These are phyloP conservation scores for Fraxinus albicans DNA, from an alignment of 305 asterid genomes.

Conservation along the genomic window DNA sequence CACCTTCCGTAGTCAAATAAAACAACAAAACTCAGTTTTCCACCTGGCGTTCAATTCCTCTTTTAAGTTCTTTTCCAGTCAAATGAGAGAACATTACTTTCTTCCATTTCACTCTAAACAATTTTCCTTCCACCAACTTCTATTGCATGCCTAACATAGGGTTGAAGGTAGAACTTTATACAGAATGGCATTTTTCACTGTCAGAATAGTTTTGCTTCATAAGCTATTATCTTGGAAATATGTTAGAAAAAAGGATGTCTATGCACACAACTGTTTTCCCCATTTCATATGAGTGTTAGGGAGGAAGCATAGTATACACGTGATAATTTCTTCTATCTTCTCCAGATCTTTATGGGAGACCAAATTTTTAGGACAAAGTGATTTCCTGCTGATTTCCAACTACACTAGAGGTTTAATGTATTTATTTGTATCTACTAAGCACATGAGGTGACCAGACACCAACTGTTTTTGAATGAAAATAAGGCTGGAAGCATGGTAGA, in stretches of 20 bases:
- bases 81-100: not conserved
- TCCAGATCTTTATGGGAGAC: not conserved
- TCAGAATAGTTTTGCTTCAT: not conserved
- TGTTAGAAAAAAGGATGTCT: not conserved
- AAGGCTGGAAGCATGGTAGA: not conserved
- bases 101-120: not conserved
- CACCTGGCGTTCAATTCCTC: not conserved
- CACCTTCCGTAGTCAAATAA: not conserved
- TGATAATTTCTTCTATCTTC: not conserved
- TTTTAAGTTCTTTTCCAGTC: not conserved
- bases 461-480: not conserved
- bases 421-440: not conserved
- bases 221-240: not conserved
- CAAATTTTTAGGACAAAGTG: not conserved
- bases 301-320: not conserved
- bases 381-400: slow-evolving; percentile 1
- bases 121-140: not conserved
- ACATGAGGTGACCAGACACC: not conserved
- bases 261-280: not conserved
- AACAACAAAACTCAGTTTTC: not conserved
- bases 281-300: not conserved
- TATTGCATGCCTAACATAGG: not conserved
- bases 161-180: not conserved
- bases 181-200: not conserved
- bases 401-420: not conserved